These are phyloP conservation scores for Suillus hirtellus DNA, from an alignment of 768 basidiomycete genomes.

Conservation along the genomic window DNA sequence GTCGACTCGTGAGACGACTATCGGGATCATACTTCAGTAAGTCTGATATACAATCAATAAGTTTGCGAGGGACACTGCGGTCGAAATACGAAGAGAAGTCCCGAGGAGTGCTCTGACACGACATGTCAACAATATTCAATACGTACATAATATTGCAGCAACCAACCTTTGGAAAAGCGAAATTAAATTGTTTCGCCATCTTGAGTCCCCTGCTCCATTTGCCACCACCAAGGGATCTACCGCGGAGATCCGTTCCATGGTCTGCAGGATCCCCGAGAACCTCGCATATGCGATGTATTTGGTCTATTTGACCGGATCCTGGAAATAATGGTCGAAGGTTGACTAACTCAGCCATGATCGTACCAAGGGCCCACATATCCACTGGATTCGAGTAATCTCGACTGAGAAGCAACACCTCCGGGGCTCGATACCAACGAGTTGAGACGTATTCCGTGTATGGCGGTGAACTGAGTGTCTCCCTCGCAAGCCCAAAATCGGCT, in stretches of 20 bases:
- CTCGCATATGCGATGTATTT: conserved; percentile 87
- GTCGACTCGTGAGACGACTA: conserved; percentile 77
- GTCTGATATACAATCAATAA: conserved; percentile 91
- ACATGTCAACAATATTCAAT: conserved; percentile 9
- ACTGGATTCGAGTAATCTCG: conserved; percentile 95
- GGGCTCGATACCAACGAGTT: conserved; percentile 99
- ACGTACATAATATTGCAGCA: conserved; percentile 2
- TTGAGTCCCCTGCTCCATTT: conserved; percentile 83
- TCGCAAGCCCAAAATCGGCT: conserved; percentile 96
- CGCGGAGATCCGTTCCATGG: conserved; percentile 75
- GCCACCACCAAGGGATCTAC: conserved; percentile 79
- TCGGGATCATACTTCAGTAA: conserved; percentile 92
- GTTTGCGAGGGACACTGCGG: conserved; percentile 68
- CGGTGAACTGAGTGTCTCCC: conserved; percentile 83
- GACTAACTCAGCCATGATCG: conserved; percentile 96
- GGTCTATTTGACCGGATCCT: conserved; percentile 89
- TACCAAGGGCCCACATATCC: conserved; percentile 99
- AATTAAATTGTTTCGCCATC: conserved; percentile 85
- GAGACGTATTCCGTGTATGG: conserved; percentile 99
- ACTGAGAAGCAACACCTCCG: conserved; percentile 90
- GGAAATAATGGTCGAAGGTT: conserved; percentile 96
- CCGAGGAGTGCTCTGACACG: conserved; percentile 58
- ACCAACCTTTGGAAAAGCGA: conserved; percentile 85
- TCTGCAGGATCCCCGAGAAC: conserved; percentile 91
- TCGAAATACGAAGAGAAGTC: conserved; percentile 78